Base-by-base conservation (phyloP, 768 basidiomycete species). In the Ramaria sp. region DNA sequence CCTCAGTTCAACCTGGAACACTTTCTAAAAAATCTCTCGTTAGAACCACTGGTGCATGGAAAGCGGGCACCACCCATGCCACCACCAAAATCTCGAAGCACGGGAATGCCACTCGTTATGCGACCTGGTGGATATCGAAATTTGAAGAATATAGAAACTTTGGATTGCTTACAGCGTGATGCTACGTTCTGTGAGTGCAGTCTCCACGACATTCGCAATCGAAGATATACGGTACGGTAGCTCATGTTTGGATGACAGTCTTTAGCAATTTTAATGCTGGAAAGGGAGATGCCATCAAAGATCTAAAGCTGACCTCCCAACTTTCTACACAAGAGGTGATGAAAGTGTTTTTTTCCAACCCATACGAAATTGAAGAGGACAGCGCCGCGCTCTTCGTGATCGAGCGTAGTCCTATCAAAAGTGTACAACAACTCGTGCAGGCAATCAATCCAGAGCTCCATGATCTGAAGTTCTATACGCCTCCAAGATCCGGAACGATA, bases 351-450 rank as follows among this genome's bases (percentile, higher is more conserved):
- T 16, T 25, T 44, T 47, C n/a, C 13, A 36, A 55, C 34, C 53
- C 53, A 3, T 55, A 55, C 27, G n/a, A 45, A 10, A 34, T 55
- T 13, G 10, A 47, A 10, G 28, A 47, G 5, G 2, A 9, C 27
- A 44, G 30, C 6, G 43, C n/a, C 10, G 53, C 42, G 3, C 18
- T 45, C 0, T 55, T 45, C 30, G 44, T 41, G 5, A 10, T 47
- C 12, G 53, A 55, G 30, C 53, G 42, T 18, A 43, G 53, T 5
- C 53, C 53, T 16, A 45, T 55, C 1, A n/a, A 38, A 18, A 47
- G 28, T 27, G 53, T 32, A 1, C 34, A 45, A 28, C n/a, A 32
- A 20, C 36, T 55, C 16, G 42, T 32, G 24, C 22, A 25, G 3
- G 24, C 18, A 2, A 25, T 55, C 12, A 34, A 55, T n/a, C 28